These are phyloP conservation scores for Alopecurus myosuroides DNA, from an alignment of 176 grass and related monocot genomes.

Conservation along the genomic window DNA sequence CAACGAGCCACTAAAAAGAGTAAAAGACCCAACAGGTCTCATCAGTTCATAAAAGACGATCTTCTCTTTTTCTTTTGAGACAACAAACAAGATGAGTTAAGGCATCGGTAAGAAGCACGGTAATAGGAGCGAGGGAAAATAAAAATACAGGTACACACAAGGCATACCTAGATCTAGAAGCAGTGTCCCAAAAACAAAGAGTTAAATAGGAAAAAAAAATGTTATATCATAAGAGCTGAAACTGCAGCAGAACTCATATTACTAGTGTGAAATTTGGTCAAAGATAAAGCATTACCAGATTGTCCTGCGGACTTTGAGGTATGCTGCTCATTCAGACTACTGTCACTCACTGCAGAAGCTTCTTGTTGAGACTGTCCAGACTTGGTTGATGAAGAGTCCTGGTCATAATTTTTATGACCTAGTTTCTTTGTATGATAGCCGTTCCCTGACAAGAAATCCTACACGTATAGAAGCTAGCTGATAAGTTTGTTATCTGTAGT, in stretches of 20 bases:
- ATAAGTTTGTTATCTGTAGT: constrained; percentile 29
- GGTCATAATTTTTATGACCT: constrained; percentile 36
- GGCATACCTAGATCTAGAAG: not conserved
- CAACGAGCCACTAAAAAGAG: not conserved
- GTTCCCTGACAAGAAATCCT: constrained; percentile 43
- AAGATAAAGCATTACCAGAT: constrained; percentile 53
- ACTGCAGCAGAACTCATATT: not conserved
- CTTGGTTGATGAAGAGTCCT: constrained; percentile 44
- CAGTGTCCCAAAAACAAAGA: not conserved
- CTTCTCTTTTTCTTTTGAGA: not conserved
- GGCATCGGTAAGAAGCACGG: not conserved
- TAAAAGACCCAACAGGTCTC: not conserved
- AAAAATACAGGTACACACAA: not conserved
- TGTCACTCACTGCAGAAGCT: constrained; percentile 61
- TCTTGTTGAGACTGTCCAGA: constrained; percentile 58
- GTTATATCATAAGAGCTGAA: constrained; percentile 1
- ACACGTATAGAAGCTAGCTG: constrained; percentile 6
- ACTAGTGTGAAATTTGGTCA: not conserved
- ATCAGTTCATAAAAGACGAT: not conserved
- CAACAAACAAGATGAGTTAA: constrained; percentile 6
- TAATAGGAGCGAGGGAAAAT: not conserved
- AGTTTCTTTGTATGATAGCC: constrained; percentile 38
- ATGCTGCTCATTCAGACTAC: constrained; percentile 51
- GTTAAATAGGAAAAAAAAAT: not conserved
- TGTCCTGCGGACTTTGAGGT: constrained; percentile 40